Conservation (phyloP, 2,329 filamentous ascomycete genomes). For the Herpotrichia juniperi region DNA sequence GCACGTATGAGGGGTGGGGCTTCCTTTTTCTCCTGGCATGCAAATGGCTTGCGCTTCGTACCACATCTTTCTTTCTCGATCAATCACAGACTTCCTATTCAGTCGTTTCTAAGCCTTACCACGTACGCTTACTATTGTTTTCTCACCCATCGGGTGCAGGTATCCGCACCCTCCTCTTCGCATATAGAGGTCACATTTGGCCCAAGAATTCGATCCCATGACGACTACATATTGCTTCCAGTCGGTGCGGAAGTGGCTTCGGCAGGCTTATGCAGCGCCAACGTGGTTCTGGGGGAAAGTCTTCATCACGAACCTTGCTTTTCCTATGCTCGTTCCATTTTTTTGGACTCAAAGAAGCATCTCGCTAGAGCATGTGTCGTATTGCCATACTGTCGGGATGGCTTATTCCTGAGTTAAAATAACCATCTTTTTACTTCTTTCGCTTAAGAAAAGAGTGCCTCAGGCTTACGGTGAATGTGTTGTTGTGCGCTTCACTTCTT, state of each 20-base stretch:
- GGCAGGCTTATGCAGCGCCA: constrained; percentile 26
- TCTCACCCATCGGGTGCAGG: no score
- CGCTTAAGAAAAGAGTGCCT: neutral
- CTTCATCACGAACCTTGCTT: constrained; percentile 6
- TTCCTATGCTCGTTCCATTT: neutral
- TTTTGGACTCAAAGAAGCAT: neutral
- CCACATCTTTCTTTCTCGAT: neutral
- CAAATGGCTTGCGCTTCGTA: neutral
- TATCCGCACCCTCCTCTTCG: neutral
- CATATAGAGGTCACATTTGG: neutral
- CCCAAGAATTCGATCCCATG: no score
- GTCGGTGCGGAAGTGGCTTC: constrained; percentile 23
- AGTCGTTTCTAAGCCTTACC: no score
- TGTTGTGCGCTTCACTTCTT: no score
- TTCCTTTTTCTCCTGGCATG: neutral
- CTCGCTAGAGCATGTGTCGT: neutral
- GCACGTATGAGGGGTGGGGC: neutral
- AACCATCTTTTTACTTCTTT: neutral
- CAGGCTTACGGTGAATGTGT: no score
- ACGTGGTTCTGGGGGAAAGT: constrained; percentile 13
- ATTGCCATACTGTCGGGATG: neutral
- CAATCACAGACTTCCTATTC: no score
- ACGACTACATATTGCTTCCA: neutral
- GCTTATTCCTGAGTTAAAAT: neutral
- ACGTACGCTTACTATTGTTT: no score